Conservation (phyloP, 2,329 filamentous ascomycete species). For the Trichoderma polysporum region DNA sequence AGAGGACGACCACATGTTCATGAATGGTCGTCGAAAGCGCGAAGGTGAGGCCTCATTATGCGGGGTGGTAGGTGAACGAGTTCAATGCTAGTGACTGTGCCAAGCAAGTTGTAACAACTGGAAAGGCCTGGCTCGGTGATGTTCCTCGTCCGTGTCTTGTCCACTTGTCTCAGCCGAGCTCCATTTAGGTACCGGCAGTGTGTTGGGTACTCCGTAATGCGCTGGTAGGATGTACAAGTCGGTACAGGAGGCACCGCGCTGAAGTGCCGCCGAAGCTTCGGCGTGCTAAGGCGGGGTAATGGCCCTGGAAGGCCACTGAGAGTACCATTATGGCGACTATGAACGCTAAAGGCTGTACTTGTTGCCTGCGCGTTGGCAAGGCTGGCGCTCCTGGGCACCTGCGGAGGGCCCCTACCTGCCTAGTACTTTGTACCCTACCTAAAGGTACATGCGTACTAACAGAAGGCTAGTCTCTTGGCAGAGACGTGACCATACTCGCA, state of each 20-base stretch:
- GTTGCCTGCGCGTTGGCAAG: background rate
- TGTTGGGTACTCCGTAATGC: background rate
- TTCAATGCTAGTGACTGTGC: background rate
- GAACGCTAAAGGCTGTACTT: conserved; percentile 3
- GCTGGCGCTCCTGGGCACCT: background rate
- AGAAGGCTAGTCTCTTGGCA: background rate
- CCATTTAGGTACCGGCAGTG: conserved; percentile 4
- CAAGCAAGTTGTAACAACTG: background rate
- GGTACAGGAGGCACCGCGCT: conserved; percentile 2
- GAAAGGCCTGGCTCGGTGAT: conserved; percentile 7
- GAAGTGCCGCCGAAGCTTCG: background rate
- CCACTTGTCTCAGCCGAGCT: conserved; percentile 16
- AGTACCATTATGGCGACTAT: background rate
- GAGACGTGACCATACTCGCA: accelerated
- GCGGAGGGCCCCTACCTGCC: background rate
- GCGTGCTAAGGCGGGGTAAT: conserved; percentile 19
- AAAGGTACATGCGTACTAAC: background rate
- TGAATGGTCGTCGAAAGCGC: conserved; percentile 29
- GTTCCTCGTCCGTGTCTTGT: conserved; percentile 11
- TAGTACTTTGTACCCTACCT: background rate
- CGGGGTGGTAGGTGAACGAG: conserved; percentile 20
- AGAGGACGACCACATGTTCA: conserved; percentile 64
- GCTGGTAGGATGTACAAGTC: background rate
- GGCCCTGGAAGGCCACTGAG: conserved; percentile 14
- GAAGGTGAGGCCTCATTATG: conserved; percentile 34